phyloP scores from a whole-genome alignment of 306 rosid genomes.

The Herpetospermum pedunculosum region DNA sequence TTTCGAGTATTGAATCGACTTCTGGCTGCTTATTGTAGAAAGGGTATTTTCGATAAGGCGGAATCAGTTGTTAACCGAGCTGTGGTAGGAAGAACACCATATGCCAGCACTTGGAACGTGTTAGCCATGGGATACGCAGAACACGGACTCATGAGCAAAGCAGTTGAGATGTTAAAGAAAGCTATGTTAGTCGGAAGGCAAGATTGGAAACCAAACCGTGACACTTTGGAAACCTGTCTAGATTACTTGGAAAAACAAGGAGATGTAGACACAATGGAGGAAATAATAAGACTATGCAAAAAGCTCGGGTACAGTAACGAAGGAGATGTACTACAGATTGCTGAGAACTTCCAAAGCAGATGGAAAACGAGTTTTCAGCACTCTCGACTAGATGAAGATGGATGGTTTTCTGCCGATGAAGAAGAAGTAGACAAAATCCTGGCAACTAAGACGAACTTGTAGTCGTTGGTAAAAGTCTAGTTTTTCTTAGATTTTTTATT shows the following conservation, averaged over 20 bases:
- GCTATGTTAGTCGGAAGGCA: slow-evolving; percentile 16
- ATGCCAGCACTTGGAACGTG: slow-evolving; percentile 21
- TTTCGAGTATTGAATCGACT: slow-evolving; percentile 28
- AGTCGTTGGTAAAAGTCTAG: background rate
- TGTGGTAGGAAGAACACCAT: slow-evolving; percentile 16
- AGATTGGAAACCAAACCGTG: slow-evolving; percentile 17
- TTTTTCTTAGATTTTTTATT: background rate
- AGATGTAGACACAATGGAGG: slow-evolving; percentile 22
- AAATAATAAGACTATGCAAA: slow-evolving; percentile 7
- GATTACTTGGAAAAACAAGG: slow-evolving; percentile 21
- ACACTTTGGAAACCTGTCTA: slow-evolving; percentile 17
- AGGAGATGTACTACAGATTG: slow-evolving; percentile 13
- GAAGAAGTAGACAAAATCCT: slow-evolving; percentile 3
- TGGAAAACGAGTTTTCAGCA: slow-evolving; percentile 11
- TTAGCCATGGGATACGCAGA: slow-evolving; percentile 25
- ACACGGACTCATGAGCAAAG: slow-evolving; percentile 11
- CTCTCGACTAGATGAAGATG: slow-evolving; percentile 8
- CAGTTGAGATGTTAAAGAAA: slow-evolving; percentile 26
- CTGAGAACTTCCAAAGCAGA: slow-evolving; percentile 16
- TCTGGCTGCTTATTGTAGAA: slow-evolving; percentile 26
- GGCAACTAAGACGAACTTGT: slow-evolving; percentile 8
- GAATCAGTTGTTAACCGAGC: slow-evolving; percentile 16
- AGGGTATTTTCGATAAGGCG: slow-evolving; percentile 25
- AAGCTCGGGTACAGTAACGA: slow-evolving; percentile 7
- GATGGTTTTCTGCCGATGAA: slow-evolving; percentile 16